These are phyloP conservation scores for Auricularia cornea DNA, from an alignment of 768 basidiomycete genomes.

Conservation along the genomic window DNA sequence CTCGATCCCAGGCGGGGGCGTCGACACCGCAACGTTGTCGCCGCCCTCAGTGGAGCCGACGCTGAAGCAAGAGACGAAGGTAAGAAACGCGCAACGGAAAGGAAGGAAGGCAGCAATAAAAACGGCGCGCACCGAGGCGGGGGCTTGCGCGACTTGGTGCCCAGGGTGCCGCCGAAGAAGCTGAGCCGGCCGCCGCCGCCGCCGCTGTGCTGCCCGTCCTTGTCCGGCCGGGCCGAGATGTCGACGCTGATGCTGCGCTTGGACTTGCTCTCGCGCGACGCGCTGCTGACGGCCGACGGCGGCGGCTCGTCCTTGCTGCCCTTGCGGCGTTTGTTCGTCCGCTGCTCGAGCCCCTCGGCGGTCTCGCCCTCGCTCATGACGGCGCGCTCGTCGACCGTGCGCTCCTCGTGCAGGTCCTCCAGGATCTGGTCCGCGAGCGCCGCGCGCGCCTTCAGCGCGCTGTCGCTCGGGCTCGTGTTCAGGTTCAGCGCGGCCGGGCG, in stretches of 20 bases:
- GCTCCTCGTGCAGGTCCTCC: constrained; percentile 7
- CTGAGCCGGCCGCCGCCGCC: constrained; percentile 51
- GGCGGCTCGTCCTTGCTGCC: not conserved
- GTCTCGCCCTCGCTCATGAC: constrained; percentile 47
- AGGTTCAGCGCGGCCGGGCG: constrained; percentile 15
- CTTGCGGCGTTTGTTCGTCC: not conserved
- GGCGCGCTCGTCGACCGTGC: constrained; percentile 45
- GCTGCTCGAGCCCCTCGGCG: not conserved
- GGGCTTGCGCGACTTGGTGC: constrained; percentile 67
- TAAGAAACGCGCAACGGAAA: constrained; percentile 40
- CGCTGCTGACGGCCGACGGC: not conserved
- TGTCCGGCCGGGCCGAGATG: constrained; percentile 30
- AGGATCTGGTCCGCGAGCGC: constrained; percentile 15
- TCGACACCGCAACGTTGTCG: not conserved
- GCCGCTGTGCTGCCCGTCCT: not conserved
- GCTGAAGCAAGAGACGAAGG: not conserved
- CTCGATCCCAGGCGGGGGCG: constrained; percentile 13
- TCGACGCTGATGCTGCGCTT: constrained; percentile 34
- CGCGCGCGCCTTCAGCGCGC: constrained; percentile 40
- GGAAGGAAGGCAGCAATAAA: no score
- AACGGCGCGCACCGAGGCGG: constrained; percentile 66
- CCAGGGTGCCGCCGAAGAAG: constrained; percentile 68
- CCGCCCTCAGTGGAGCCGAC: not conserved
- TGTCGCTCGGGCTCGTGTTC: constrained; percentile 53
- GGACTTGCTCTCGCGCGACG: constrained; percentile 20